Evolutionary conservation across 345 rosid genomes (phyloP).

Genomic region (Raphanus raphanistrum): DNA sequence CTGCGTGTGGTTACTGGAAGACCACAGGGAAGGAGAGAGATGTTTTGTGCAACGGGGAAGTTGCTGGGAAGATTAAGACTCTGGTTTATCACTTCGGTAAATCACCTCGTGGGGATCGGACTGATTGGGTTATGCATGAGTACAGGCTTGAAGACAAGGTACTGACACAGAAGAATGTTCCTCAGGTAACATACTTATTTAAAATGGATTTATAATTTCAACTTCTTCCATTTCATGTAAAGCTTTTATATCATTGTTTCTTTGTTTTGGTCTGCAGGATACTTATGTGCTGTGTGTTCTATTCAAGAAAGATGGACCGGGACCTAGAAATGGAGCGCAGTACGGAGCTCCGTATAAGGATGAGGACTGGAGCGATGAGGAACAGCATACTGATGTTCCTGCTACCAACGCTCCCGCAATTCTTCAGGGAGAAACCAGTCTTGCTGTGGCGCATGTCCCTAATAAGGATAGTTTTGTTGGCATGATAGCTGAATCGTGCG

Average conservation of each 20-base stretch:
- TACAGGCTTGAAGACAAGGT: conserved; percentile 57
- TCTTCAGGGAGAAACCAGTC: conserved; percentile 18
- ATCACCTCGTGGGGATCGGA: conserved; percentile 55
- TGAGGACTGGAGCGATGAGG: conserved; percentile 87
- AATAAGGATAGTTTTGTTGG: conserved; percentile 17
- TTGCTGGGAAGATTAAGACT: conserved; percentile 66
- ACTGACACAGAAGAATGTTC: conserved; percentile 40
- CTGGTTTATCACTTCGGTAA: conserved; percentile 65
- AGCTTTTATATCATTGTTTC: neutral
- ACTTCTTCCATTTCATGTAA: neutral
- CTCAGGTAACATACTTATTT: conserved; percentile 26
- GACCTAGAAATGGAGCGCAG: conserved; percentile 96
- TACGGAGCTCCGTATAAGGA: conserved; percentile 95
- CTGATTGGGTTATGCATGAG: conserved; percentile 93
- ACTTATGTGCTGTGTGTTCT: conserved; percentile 84
- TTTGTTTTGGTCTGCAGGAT: conserved; percentile 51
- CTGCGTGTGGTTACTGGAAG: conserved; percentile 76
- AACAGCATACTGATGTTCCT: conserved; percentile 11
- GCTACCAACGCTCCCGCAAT: neutral
- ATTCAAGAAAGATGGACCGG: conserved; percentile 91
- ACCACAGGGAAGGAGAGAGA: conserved; percentile 71
- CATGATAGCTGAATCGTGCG: conserved; percentile 29
- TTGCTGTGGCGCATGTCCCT: neutral
- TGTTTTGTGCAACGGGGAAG: conserved; percentile 42
- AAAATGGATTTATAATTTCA: neutral